Base-by-base conservation (phyloP, 371 early-diverging fungal species). In the Mucor velutinosus region DNA sequence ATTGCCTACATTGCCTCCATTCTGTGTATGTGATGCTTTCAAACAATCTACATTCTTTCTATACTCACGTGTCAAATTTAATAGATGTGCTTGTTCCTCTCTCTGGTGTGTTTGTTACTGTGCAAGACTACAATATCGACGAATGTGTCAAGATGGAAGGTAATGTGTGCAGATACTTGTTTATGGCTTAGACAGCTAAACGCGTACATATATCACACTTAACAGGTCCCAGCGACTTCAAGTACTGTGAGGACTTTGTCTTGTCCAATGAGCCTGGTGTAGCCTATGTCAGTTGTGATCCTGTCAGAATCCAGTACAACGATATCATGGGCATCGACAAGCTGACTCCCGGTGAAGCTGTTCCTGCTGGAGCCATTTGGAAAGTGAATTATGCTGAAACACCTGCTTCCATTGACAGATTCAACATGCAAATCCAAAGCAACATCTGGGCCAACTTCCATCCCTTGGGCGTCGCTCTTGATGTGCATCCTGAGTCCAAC, bases 231-330 rank as follows among this genome's bases (percentile, higher is more conserved):
- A 27, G 5, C 0, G 73, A 72, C 25, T 77, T 77, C 25, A 60
- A 37, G 15, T 51, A 69, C 21, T 82, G 83, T 55, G 83, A 82
- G 56, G 78, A 82, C 35, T 47, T 70, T 5, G 55, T 74, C 5
- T 41, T 72, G 3, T 68, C 69, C 7, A 51, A 65, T 17, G 64
- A 72, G 37, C 29, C 65, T 15, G 80, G 77, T 0, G 49, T 80
- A 33, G 72, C 65, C n/a, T 80, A 76, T 56, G 43, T 62, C 11
- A 49, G 62, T 17, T 82, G 83, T 55, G 80, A 82, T 62, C 75
- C 83, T 47, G 66, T 62, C 14, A 56, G 76, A 12, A 57, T 58
- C 25, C 45, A 64, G 30, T 58, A 43, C 23, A 82, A 82, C 57
- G 62, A 63, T 29, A 73, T 78, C 0, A 72, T 82, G 76, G 74